Evolutionary conservation across 352 stramenopile genomes (phyloP).

Genomic region (Globisporangium parvum): DNA sequence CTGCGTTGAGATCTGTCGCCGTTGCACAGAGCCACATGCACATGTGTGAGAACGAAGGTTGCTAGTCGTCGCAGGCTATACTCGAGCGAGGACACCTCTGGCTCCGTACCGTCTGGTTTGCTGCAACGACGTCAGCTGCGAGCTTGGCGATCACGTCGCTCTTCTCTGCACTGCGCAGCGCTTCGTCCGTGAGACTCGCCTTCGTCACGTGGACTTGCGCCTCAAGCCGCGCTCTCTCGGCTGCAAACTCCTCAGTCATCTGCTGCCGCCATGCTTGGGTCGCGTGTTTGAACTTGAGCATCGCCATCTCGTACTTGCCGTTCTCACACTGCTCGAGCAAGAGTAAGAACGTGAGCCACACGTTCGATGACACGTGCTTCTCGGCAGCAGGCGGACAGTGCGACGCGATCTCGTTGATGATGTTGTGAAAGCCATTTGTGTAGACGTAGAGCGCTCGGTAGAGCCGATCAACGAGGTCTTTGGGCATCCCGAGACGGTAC

Average conservation of each 20-base stretch:
- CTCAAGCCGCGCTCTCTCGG: slow-evolving; percentile 31
- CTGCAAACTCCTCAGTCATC: slow-evolving; percentile 39
- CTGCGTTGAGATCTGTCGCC: slow-evolving; percentile 32
- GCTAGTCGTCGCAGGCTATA: neutral
- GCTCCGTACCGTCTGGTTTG: slow-evolving; percentile 27
- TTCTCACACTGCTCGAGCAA: slow-evolving; percentile 77
- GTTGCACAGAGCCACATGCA: neutral
- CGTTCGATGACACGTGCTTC: slow-evolving; percentile 74
- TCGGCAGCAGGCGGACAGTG: slow-evolving; percentile 58
- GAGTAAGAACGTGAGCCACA: slow-evolving; percentile 72
- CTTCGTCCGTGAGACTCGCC: slow-evolving; percentile 28
- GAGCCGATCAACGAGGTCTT: slow-evolving; percentile 67
- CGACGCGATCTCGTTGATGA: slow-evolving; percentile 75
- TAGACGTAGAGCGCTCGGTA: slow-evolving; percentile 83
- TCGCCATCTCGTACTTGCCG: slow-evolving; percentile 81
- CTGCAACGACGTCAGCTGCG: slow-evolving; percentile 26
- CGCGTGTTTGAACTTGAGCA: slow-evolving; percentile 81
- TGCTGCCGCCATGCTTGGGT: slow-evolving; percentile 46
- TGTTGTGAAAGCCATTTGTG: slow-evolving; percentile 79
- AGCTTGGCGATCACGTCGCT: slow-evolving; percentile 42
- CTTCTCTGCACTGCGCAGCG: slow-evolving; percentile 32
- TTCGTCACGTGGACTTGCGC: slow-evolving; percentile 25
- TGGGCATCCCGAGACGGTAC: slow-evolving; percentile 69
- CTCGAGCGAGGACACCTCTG: neutral
- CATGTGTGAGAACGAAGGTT: neutral